Base-by-base conservation (phyloP, 2,329 filamentous ascomycete genomes). In the Fusarium sp. region DNA sequence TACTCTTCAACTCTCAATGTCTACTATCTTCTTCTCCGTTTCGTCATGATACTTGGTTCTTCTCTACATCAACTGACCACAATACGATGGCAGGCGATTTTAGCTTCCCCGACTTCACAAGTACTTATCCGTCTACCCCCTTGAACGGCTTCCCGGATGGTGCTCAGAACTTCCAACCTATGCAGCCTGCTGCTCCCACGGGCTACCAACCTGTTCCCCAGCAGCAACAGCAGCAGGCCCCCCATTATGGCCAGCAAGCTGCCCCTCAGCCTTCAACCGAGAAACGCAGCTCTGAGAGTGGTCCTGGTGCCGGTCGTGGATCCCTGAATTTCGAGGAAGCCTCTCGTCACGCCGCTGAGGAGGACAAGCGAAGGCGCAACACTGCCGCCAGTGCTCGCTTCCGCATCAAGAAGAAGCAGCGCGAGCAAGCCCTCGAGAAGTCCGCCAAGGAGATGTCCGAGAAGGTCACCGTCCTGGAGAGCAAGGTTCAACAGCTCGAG, bases 391-490 rank as follows among this genome's bases (percentile, higher is more conserved):
- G 90, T 69, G 93, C 93, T 18, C 91, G 93, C 48, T 97, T 97
- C 85, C 91, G 93, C 61, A 89, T 96, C 77, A 97, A 97, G 88
- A 97, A 97, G 90, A 97, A 97, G 88, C 92, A 96, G 81, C 90
- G 93, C 49, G 93, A 97, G 82, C 91, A 94, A 79, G 91, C 92
- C 11, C 88, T 96, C 51, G 92, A 95, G 79, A 89, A 88, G 74
- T 90, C 88, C 5, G 90, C 93, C 73, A 93, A 94, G 79, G 93
- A 96, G 71, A 92, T 95, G 80, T 88, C 88, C 27, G 91, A 96
- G 43, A 94, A 94, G 81, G 91, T 94, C 50, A 83, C 87, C 18
- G 83, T 84, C 18, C 85, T 97, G 9, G 92, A 96, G 80, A 85
- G 85, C 73, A 88, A 88, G 59, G 90, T 96, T 54, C 86, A 87